phyloP scores from a whole-genome alignment of 2,329 filamentous ascomycete genomes.

The Botrytis elliptica region DNA sequence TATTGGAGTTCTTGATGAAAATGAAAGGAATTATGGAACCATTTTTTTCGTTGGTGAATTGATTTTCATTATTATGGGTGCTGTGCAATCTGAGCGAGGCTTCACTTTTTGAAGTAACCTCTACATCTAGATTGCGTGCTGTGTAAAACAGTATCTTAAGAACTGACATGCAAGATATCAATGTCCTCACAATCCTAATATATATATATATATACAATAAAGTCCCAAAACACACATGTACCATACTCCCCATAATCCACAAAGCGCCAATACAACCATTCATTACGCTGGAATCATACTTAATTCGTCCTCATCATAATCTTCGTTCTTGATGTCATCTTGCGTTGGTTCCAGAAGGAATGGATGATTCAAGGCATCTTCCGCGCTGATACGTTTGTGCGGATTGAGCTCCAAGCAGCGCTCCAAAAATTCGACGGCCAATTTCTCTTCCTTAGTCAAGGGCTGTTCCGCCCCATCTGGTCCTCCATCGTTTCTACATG shows the following conservation, averaged over 20 bases:
- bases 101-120: neutral
- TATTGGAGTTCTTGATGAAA: slow-evolving; percentile 25
- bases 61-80: slow-evolving; percentile 20
- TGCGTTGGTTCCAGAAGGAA: slow-evolving; percentile 55
- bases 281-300: slow-evolving; percentile 18
- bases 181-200: slow-evolving; percentile 21
- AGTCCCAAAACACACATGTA: slow-evolving; percentile 19
- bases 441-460: slow-evolving; percentile 65
- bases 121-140: slow-evolving; percentile 14
- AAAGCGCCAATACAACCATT: slow-evolving; percentile 12
- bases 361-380: slow-evolving; percentile 69
- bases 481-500: slow-evolving; percentile 66
- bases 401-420: slow-evolving; percentile 77
- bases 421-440: slow-evolving; percentile 70
- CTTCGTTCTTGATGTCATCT: slow-evolving; percentile 54
- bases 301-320: slow-evolving; percentile 34
- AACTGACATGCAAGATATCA: slow-evolving; percentile 18
- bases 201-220: slow-evolving; percentile 26
- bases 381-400: slow-evolving; percentile 68
- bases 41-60: slow-evolving; percentile 22
- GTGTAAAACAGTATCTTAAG: slow-evolving; percentile 26
- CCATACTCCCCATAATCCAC: slow-evolving; percentile 21
- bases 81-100: neutral
- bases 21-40: slow-evolving; percentile 21
- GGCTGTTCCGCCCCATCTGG: slow-evolving; percentile 48